phyloP scores from a whole-genome alignment of 129 eudicot species.

The sunflower (Helianthus annuus) region HanXRQr2.0-SUNRISE NC_035446.2:151540147-151540646 shows the following conservation, averaged over 20 bases:
- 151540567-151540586: constrained; percentile 17
- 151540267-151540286: no score
- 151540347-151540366: no score
- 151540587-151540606: constrained; percentile 9
- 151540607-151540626: constrained; percentile 19
- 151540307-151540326: no score
- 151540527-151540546: constrained; percentile 28
- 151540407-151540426: constrained; percentile 13
- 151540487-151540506: constrained; percentile 17
- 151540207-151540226: no score
- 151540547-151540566: constrained; percentile 19
- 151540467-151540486: constrained; percentile 37
- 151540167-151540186: no score
- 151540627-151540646: neutral
- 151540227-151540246: no score
- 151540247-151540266: no score
- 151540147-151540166: no score
- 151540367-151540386: neutral
- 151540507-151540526: constrained; percentile 24
- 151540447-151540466: constrained; percentile 19
- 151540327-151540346: no score
- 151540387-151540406: constrained; percentile 3
- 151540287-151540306: no score
- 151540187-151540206: no score
- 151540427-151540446: constrained; percentile 35